These are phyloP conservation scores for Plasmodium relictum DNA, from an alignment of 169 alveolate species.

Conservation along the genomic window DNA sequence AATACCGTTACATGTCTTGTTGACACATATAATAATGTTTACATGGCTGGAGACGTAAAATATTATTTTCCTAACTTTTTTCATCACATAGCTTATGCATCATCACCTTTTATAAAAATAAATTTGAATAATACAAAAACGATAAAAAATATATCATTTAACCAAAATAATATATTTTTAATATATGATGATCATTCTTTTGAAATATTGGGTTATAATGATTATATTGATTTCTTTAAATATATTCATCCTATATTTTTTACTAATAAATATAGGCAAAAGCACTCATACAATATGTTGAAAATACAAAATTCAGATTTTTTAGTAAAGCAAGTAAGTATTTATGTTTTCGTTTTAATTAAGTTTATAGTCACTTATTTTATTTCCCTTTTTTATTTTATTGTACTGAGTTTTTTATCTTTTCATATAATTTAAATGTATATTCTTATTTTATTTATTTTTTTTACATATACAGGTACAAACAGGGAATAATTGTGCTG, in stretches of 20 bases:
- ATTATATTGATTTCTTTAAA: conserved; percentile 70
- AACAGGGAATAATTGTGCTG: conserved; percentile 57
- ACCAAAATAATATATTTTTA: conserved; percentile 67
- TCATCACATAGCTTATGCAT: conserved; percentile 70
- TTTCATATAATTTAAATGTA: neutral
- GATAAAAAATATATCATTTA: conserved; percentile 57
- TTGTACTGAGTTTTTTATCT: too few species aligned
- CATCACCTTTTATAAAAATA: conserved; percentile 70
- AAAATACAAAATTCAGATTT: conserved; percentile 56
- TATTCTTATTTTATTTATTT: conserved; percentile 14
- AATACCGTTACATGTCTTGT: conserved; percentile 61
- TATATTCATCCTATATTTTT: conserved; percentile 71
- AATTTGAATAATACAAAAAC: conserved; percentile 58
- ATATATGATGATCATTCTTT: conserved; percentile 55
- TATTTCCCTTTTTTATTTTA: neutral
- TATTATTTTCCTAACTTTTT: conserved; percentile 66
- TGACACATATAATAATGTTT: conserved; percentile 51
- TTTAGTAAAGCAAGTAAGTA: conserved; percentile 69
- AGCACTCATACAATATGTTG: conserved; percentile 41
- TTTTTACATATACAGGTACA: conserved; percentile 49
- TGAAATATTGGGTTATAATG: conserved; percentile 68
- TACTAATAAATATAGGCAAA: conserved; percentile 57
- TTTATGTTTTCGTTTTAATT: neutral
- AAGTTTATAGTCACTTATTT: conserved; percentile 4
- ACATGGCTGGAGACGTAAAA: conserved; percentile 59